Evolutionary conservation across 768 basidiomycete species (phyloP), one percentile per base, ranked within the genome.

Genomic region (Suillus discolor): DNA sequence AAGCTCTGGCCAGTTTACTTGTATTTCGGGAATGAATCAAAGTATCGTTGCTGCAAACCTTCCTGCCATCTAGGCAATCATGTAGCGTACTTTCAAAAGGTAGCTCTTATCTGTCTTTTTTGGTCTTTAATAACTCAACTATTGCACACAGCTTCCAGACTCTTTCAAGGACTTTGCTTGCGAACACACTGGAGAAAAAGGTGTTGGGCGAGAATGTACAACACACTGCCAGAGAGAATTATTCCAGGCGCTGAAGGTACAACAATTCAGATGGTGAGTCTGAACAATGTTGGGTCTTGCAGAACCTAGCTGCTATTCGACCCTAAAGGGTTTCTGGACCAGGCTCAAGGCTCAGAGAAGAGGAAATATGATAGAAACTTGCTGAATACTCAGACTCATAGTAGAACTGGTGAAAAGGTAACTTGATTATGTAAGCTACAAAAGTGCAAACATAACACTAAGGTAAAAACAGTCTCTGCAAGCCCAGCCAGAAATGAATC

Each of bases 1-100:
- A 67, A 65, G 39, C 47, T 74, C 2, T 74, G 74, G 74, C 73
- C 73, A 1, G 25, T 71, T 2, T 75, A 75, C 60, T 16, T 69
- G 11, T 65, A 36, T 28, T 69, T 71, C 57, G 71, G 71, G 2
- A 71, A 72, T 42, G 51, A 71, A 25, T 70, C 68, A 5, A 75
- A 75, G 44, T 73, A 74, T 62, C 38, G 25, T 4, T 49, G 67
- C 9, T 44, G 67, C n/a, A 63, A 73, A 41, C 69, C 72, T 38
- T 55, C 47, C 23, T 54, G 57, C 44, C 65, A 65, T 42, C 59
- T 53, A 31, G 45, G 68, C 65, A 23, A 65, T 55, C 65, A 66
- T 49, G 23, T 69, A 0, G 65, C 13, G 62, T 45, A 69, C 62
- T n/a, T 69, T 36, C 65, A 57, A 45, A 54, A 23, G 36, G 68